Conservation (phyloP, 768 basidiomycete species). For the Tulasnella sp. region DNA sequence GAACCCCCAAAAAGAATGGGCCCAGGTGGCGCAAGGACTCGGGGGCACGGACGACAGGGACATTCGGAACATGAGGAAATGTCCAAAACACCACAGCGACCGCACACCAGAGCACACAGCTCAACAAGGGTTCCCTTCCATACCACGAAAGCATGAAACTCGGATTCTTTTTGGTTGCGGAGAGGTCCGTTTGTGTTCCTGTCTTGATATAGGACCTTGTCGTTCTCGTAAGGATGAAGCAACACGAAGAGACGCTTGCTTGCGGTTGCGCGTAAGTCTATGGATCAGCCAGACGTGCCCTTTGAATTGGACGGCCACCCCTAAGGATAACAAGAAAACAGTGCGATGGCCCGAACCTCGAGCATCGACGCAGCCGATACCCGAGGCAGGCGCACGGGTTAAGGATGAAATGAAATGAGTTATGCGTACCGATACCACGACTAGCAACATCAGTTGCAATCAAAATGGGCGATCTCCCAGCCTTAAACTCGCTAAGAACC, state of each 20-base stretch:
- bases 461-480: constrained; percentile 91
- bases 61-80: too few species aligned
- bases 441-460: constrained; percentile 99
- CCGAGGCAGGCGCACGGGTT: not conserved
- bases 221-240: not conserved
- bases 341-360: not conserved
- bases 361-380: not conserved
- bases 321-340: not conserved
- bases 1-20: too few species aligned
- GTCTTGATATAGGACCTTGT: not conserved
- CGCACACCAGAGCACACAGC: not conserved
- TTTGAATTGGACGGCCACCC: constrained; percentile 4
- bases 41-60: too few species aligned
- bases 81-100: not conserved
- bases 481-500: constrained; percentile 97
- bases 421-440: constrained; percentile 95
- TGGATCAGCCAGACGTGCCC: not conserved
- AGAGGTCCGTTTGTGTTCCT: too few species aligned
- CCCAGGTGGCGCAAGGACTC: too few species aligned
- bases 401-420: constrained; percentile 27
- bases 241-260: not conserved
- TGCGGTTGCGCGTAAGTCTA: not conserved
- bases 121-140: not conserved
- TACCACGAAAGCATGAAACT: too few species aligned
- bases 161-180: too few species aligned